phyloP scores from a whole-genome alignment of 2,329 filamentous ascomycete species.

The Ceratocystis cubensis region DNA sequence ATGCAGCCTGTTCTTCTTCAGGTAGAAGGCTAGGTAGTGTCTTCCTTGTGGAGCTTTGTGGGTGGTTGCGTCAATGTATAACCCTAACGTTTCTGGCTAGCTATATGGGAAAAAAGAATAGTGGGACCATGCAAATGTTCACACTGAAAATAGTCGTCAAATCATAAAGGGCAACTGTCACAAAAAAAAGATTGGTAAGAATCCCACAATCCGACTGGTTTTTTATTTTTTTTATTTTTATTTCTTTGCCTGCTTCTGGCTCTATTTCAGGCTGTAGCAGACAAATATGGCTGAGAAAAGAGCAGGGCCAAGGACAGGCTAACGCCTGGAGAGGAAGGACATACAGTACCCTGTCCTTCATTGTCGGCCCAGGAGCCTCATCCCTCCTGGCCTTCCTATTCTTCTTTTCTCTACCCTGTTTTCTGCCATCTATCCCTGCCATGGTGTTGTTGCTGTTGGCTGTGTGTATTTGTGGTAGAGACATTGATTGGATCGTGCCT shows the following conservation, averaged over 20 bases:
- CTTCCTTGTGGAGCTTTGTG: too few species aligned
- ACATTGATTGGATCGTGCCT: conserved; percentile 2
- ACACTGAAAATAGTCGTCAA: too few species aligned
- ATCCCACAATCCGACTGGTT: background rate
- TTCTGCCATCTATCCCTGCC: conserved; percentile 15
- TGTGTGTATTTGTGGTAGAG: background rate
- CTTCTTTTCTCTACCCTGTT: background rate
- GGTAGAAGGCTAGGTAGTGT: too few species aligned
- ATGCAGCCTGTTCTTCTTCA: too few species aligned
- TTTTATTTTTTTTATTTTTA: background rate
- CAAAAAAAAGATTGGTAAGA: too few species aligned
- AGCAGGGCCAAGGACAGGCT: background rate
- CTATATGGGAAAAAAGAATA: background rate
- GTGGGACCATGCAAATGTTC: background rate
- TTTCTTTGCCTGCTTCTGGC: background rate
- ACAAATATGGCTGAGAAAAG: background rate
- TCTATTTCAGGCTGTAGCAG: background rate
- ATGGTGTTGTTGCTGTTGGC: background rate
- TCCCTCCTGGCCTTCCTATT: background rate
- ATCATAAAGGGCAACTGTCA: too few species aligned
- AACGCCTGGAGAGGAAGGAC: background rate
- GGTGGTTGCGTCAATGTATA: background rate
- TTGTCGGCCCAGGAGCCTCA: background rate
- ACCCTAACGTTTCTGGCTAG: background rate
- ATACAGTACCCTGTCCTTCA: background rate